Conservation (phyloP, 2,329 filamentous ascomycete genomes). For the Phialophora verrucosa region DNA sequence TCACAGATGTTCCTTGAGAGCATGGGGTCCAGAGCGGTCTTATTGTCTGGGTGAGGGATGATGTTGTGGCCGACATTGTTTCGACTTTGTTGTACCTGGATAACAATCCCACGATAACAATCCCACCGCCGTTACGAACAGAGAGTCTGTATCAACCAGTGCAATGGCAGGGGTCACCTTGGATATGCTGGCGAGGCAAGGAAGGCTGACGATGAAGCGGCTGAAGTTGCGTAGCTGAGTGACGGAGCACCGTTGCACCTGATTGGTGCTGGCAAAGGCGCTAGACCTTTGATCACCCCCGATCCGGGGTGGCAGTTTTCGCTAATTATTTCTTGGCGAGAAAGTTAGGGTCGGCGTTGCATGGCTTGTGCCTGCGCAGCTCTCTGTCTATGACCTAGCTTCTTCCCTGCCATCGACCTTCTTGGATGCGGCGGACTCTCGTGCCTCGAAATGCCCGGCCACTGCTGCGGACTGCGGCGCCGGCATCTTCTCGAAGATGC, state of each 20-base stretch:
- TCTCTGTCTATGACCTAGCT: background rate
- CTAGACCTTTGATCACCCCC: background rate
- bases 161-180: too few relatives aligned
- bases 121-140: too few relatives aligned
- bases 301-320: too few relatives aligned
- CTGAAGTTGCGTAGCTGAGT: too few relatives aligned
- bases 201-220: background rate
- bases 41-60: background rate
- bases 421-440: conserved; percentile 28
- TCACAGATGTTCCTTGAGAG: background rate
- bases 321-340: too few relatives aligned
- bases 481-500: conserved; percentile 13
- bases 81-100: too few relatives aligned
- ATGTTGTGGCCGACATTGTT: too few relatives aligned
- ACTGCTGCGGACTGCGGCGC: conserved; percentile 21
- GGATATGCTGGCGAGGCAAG: too few relatives aligned
- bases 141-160: too few relatives aligned
- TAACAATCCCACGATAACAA: too few relatives aligned
- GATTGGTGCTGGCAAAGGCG: background rate
- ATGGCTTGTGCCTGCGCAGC: background rate
- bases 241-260: too few relatives aligned
- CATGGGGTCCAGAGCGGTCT: background rate
- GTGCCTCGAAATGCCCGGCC: conserved; percentile 14
- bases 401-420: background rate
- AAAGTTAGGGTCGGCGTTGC: too few relatives aligned